Conservation (phyloP, 73 alveolate species). For the Loxodes magnus region DNA sequence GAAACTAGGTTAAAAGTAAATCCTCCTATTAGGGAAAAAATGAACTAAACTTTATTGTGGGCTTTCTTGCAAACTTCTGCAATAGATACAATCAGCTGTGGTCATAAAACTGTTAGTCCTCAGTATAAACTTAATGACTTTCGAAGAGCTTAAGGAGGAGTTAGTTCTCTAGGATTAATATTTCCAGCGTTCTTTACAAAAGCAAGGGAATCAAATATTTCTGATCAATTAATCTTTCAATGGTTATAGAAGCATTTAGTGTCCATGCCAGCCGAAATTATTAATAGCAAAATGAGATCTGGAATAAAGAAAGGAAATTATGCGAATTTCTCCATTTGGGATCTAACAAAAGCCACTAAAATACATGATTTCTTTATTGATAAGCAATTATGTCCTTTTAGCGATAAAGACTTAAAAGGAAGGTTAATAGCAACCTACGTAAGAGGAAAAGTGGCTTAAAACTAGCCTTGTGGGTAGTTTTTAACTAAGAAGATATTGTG, state of each 20-base stretch:
- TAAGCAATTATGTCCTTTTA: too few species aligned
- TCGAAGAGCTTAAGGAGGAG: constrained; percentile 1
- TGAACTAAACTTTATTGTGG: background rate
- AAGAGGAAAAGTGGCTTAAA: too few species aligned
- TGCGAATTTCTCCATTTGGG: constrained; percentile 10
- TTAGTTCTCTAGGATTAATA: constrained; percentile 2
- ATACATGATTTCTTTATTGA: too few species aligned
- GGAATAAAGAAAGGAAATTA: constrained; percentile 5
- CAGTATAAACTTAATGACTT: background rate
- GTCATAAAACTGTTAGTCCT: background rate
- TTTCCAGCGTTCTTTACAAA: background rate
- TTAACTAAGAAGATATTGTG: too few species aligned
- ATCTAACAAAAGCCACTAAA: too few species aligned
- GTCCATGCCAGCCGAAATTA: constrained; percentile 1
- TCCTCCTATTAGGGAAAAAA: constrained; percentile 5
- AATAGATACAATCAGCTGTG: constrained; percentile 3
- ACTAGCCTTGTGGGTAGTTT: too few species aligned
- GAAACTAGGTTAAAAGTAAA: constrained; percentile 4
- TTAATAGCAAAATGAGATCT: background rate
- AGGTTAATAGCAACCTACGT: too few species aligned
- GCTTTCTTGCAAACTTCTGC: constrained; percentile 4
- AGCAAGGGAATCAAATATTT: background rate
- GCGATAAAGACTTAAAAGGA: too few species aligned
- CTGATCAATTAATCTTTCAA: background rate
- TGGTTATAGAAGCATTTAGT: background rate